Percentiles rank a stretch among this genome's conserved stretches.
Conservation (phyloP, 2,329 filamentous ascomycete genomes). For the Neonectria neomacrospora region DNA sequence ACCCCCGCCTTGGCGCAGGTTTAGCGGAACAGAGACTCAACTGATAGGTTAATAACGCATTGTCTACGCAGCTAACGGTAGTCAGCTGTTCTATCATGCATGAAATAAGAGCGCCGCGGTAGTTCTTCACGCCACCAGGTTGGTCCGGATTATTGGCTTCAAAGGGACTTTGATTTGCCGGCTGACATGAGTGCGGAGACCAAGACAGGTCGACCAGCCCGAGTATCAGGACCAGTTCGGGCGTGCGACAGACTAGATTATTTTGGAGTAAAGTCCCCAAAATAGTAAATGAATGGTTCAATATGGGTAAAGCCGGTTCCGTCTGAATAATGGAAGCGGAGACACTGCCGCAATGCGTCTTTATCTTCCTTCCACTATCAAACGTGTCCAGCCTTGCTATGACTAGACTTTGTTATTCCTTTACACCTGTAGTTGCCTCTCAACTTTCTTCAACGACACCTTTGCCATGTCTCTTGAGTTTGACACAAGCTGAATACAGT, state of each 20-base stretch:
- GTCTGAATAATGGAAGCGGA: no score
- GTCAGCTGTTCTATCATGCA: not conserved
- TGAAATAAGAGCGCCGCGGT: not conserved
- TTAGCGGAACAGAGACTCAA: not conserved
- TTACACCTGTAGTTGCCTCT: no score
- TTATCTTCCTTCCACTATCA: no score
- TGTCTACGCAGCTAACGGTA: not conserved
- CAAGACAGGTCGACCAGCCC: not conserved
- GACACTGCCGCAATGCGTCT: no score
- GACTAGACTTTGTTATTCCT: no score
- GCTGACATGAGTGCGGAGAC: not conserved
- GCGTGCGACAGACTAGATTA: no score
- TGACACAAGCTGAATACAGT: no score
- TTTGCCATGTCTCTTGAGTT: no score
- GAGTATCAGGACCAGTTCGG: not conserved
- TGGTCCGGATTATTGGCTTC: not conserved
- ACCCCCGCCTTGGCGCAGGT: not conserved
- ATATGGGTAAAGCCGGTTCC: not conserved
- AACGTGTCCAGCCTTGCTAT: no score
- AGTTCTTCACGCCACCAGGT: not conserved
- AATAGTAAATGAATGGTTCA: conserved; percentile 2
- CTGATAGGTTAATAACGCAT: not conserved
- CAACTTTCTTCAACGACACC: no score
- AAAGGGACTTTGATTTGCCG: not conserved
- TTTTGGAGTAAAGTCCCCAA: conserved; percentile 51